These are phyloP conservation scores for Pseudogymnoascus sp. DNA, from an alignment of 2,329 filamentous ascomycete genomes.

Conservation along the genomic window DNA sequence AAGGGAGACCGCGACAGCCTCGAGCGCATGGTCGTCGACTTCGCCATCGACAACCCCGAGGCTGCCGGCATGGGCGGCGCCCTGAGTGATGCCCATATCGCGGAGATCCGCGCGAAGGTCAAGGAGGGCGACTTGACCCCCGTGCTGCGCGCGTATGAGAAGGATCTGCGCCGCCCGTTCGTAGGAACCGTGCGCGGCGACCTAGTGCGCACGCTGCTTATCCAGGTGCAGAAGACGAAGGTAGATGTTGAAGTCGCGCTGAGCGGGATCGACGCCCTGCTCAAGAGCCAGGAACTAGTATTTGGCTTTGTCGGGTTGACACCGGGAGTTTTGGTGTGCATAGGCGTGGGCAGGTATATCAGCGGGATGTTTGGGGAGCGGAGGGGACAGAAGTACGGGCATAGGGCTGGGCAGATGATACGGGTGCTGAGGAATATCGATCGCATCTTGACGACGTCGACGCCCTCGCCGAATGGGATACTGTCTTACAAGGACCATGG, in stretches of 20 bases:
- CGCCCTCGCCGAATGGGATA: slow-evolving; percentile 62
- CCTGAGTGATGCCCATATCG: slow-evolving; percentile 61
- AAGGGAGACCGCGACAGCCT: slow-evolving; percentile 84
- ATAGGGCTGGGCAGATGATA: slow-evolving; percentile 60
- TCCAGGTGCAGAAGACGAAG: slow-evolving; percentile 98
- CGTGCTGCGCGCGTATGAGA: slow-evolving; percentile 83
- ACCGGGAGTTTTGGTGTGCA: slow-evolving; percentile 79
- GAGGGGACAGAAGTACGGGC: slow-evolving; percentile 55
- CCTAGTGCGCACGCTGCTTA: slow-evolving; percentile 79
- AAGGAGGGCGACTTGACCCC: slow-evolving; percentile 88
- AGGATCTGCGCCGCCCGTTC: slow-evolving; percentile 74
- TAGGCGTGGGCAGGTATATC: slow-evolving; percentile 66
- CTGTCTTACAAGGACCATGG: slow-evolving; percentile 91
- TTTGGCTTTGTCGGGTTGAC: slow-evolving; percentile 97
- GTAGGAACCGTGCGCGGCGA: slow-evolving; percentile 77
- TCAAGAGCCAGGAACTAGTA: slow-evolving; percentile 93
- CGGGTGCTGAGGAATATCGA: slow-evolving; percentile 82
- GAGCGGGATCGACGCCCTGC: slow-evolving; percentile 84
- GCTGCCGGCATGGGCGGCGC: slow-evolving; percentile 41
- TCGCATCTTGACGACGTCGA: slow-evolving; percentile 62
- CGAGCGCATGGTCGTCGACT: slow-evolving; percentile 97
- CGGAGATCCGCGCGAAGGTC: slow-evolving; percentile 68
- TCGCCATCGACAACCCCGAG: slow-evolving; percentile 73
- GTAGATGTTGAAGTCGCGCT: slow-evolving; percentile 96
- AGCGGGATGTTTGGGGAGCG: slow-evolving; percentile 60